Conservation (phyloP, 2,329 filamentous ascomycete species). For the Calonectria montana region DNA sequence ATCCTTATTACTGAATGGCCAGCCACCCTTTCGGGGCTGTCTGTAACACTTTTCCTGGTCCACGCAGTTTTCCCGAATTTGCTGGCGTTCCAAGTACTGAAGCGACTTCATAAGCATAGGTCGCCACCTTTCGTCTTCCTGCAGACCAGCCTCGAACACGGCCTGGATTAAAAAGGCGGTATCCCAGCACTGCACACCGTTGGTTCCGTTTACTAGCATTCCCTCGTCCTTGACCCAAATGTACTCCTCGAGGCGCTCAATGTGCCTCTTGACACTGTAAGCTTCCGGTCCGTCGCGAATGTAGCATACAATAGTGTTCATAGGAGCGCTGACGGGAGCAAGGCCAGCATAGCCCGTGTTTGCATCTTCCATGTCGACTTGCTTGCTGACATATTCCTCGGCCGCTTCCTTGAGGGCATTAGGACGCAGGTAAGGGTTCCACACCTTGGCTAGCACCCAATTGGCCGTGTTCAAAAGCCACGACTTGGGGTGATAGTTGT, state of each 20-base stretch:
- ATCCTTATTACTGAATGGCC: constrained; percentile 92
- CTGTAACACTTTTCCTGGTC: constrained; percentile 87
- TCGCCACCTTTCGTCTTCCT: constrained; percentile 80
- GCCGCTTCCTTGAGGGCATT: constrained; percentile 74
- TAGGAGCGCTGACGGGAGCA: constrained; percentile 88
- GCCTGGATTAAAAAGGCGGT: constrained; percentile 91
- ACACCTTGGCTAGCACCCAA: constrained; percentile 82
- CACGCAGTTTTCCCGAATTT: constrained; percentile 85
- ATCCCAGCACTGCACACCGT: constrained; percentile 98
- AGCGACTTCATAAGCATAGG: constrained; percentile 87
- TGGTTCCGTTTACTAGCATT: constrained; percentile 95
- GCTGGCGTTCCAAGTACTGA: constrained; percentile 88
- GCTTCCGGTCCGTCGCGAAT: constrained; percentile 84
- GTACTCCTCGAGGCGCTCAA: constrained; percentile 85
- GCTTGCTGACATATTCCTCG: constrained; percentile 83
- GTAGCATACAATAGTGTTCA: constrained; percentile 91
- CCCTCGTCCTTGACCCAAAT: constrained; percentile 94
- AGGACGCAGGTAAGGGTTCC: constrained; percentile 80
- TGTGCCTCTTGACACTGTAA: constrained; percentile 77
- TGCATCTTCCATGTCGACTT: constrained; percentile 90
- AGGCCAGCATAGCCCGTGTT: constrained; percentile 91
- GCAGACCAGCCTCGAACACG: constrained; percentile 81
- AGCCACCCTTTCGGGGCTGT: constrained; percentile 90
- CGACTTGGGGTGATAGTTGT: constrained; percentile 95
- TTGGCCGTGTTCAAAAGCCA: constrained; percentile 84